These are phyloP conservation scores for Colletotrichum endophyticum DNA, from an alignment of 2,329 filamentous ascomycete genomes.

Conservation along the genomic window DNA sequence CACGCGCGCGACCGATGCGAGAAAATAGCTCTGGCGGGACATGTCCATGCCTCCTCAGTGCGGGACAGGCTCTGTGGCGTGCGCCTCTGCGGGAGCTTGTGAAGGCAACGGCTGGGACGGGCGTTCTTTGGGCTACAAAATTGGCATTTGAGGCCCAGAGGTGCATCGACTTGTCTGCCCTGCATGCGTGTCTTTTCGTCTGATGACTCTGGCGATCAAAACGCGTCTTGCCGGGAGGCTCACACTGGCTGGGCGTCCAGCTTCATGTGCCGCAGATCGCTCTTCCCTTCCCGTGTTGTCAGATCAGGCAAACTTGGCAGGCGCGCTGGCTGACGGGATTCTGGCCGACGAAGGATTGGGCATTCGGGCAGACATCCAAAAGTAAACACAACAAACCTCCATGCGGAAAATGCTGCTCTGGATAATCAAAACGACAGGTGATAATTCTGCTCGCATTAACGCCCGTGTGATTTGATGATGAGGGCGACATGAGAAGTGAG, in stretches of 20 bases:
- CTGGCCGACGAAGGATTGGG: neutral
- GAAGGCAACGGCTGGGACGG: neutral
- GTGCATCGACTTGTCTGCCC: neutral
- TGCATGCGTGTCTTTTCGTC: neutral
- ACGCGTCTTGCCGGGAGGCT: neutral
- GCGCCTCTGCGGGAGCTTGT: neutral
- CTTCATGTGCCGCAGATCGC: neutral
- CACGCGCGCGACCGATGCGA: neutral
- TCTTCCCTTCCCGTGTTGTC: neutral
- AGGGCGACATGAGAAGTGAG: slow-evolving; percentile 7
- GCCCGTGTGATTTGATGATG: neutral
- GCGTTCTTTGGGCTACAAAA: neutral
- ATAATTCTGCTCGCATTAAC: neutral
- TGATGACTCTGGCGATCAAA: neutral
- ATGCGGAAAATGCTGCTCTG: neutral
- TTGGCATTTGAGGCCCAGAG: neutral
- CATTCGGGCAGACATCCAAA: neutral
- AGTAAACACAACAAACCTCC: neutral
- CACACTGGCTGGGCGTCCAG: neutral
- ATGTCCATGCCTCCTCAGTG: neutral
- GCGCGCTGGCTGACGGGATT: neutral
- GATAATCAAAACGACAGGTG: neutral
- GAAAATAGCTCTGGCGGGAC: neutral
- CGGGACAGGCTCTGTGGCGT: slow-evolving; percentile 1
- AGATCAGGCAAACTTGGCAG: neutral